Percentiles rank a stretch among this genome's conserved stretches.
Conservation (phyloP, 1,284 basidiomycete genomes). For the Exobasidium cylindrosporum region DNA sequence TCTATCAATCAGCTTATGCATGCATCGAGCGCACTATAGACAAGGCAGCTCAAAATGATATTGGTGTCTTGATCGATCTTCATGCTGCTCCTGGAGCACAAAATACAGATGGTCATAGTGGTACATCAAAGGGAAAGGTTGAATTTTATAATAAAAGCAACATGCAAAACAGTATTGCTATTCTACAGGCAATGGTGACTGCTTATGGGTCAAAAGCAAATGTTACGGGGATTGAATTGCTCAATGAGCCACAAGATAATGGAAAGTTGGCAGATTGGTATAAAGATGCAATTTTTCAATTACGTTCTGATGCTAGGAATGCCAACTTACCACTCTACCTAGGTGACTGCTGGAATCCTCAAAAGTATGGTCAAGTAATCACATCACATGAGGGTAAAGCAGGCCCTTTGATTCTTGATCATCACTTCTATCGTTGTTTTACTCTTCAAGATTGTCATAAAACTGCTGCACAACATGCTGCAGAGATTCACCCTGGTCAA, state of each 20-base stretch:
- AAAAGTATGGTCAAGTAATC: slow-evolving; percentile 66
- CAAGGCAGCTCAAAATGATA: slow-evolving; percentile 63
- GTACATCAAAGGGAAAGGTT: slow-evolving; percentile 27
- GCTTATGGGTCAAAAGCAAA: slow-evolving; percentile 61
- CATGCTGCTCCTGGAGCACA: slow-evolving; percentile 66
- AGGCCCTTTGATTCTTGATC: slow-evolving; percentile 68
- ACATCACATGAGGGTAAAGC: slow-evolving; percentile 38
- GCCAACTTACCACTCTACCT: slow-evolving; percentile 61
- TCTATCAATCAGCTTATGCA: slow-evolving; percentile 72
- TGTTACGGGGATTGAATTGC: slow-evolving; percentile 74
- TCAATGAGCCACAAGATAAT: slow-evolving; percentile 73
- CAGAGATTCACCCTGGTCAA: slow-evolving; percentile 26
- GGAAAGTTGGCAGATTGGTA: slow-evolving; percentile 37
- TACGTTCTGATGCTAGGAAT: slow-evolving; percentile 57
- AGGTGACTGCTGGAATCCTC: slow-evolving; percentile 74
- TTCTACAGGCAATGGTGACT: slow-evolving; percentile 61
- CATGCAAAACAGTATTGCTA: slow-evolving; percentile 59
- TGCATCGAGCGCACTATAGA: slow-evolving; percentile 69
- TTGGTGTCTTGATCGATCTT: slow-evolving; percentile 73
- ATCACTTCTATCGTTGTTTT: slow-evolving; percentile 83
- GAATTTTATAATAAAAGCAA: slow-evolving; percentile 37
- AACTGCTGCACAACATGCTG: slow-evolving; percentile 63
- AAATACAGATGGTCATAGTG: slow-evolving; percentile 57
- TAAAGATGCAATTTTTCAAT: slow-evolving; percentile 59
- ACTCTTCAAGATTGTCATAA: slow-evolving; percentile 65